A percentile compares a stretch with the other conserved stretches of the same genome.
Conservation (phyloP, 2,329 filamentous ascomycete genomes). For the Aspergillus puulaauensis region DNA sequence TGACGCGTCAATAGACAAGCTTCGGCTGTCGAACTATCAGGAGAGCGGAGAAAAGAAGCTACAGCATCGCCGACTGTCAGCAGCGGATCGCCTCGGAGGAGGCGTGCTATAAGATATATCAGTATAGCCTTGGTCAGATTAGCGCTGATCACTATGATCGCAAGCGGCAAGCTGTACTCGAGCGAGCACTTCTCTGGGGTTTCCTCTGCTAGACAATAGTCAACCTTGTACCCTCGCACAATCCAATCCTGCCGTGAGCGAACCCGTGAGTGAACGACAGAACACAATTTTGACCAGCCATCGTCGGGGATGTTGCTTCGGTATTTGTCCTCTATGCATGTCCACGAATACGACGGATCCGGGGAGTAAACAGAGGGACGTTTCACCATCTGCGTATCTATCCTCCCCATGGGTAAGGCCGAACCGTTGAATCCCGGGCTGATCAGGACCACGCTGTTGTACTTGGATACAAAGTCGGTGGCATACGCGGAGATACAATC, state of each 20-base stretch:
- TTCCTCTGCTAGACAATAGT: slow-evolving; percentile 15
- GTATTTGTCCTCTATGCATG: neutral
- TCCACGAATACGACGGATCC: slow-evolving; percentile 1
- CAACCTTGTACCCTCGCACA: neutral
- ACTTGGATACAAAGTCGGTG: slow-evolving; percentile 13
- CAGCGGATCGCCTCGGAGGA: neutral
- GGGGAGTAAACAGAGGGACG: neutral
- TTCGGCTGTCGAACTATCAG: too few species aligned
- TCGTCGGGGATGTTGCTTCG: too few species aligned
- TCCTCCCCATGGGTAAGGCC: fast-evolving
- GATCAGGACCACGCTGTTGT: slow-evolving; percentile 15
- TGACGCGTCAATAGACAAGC: too few species aligned
- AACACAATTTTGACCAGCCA: neutral
- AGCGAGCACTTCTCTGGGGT: slow-evolving; percentile 20
- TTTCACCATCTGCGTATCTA: neutral
- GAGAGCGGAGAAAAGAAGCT: too few species aligned
- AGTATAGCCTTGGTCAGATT: slow-evolving; percentile 12
- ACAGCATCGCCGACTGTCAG: too few species aligned
- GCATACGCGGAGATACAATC: slow-evolving; percentile 19
- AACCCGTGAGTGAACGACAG: too few species aligned
- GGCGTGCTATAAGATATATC: neutral
- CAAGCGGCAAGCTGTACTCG: slow-evolving; percentile 17
- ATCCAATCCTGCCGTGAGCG: neutral
- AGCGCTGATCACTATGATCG: slow-evolving; percentile 18
- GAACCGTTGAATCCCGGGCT: neutral